Base-by-base conservation (phyloP, 495 filamentous ascomycete genomes). In the Xylaria nigripes region DNA sequence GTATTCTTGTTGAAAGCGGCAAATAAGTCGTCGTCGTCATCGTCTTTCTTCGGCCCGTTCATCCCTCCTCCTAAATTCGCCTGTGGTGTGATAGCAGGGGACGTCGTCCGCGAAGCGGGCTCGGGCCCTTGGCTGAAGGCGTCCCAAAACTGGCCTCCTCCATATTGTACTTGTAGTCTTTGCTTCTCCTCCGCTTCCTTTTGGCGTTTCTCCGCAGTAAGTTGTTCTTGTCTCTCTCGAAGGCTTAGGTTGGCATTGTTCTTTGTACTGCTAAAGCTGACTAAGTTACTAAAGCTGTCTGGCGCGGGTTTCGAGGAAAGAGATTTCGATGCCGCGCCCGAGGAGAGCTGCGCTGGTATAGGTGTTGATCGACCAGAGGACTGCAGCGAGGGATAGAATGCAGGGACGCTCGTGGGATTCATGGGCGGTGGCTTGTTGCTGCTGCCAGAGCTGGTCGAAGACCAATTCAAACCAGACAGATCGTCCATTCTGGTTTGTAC, bases 251-350 rank as follows among this genome's bases (percentile, higher is more conserved):
- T 90, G 65, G 78, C 83, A n/a, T 69, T 76, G 24, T 74, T 62
- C 60, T 86, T 86, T n/a, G 82, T 76, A 12, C 81, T 70, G 44
- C 81, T 81, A 55, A 92, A 88, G 41, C 81, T 85, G 19, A 96
- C 85, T 18, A 98, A 75, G 62, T 86, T 89, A 57, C 91, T 86
- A 65, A 98, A 98, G 73, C 87, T 94, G 66, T 96, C 92, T 49
- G 78, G 78, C 5, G 78, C 75, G 1, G 86, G 79, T 32, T 85
- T 86, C 6, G 81, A 64, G 4, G 80, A 61, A 59, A 83, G 81
- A 0, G 82, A 75, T 18, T 70, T 74, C 75, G 74, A 24, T 67
- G 60, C 69, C 59, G 66, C 66, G 59, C 71, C 71, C 12, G 75
- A 71, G 50, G 78, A 76, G 21, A 76, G 75, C 55, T 81, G 75